These are phyloP conservation scores for Phytophthora tubulina DNA, from an alignment of 352 stramenopile genomes.

Conservation along the genomic window DNA sequence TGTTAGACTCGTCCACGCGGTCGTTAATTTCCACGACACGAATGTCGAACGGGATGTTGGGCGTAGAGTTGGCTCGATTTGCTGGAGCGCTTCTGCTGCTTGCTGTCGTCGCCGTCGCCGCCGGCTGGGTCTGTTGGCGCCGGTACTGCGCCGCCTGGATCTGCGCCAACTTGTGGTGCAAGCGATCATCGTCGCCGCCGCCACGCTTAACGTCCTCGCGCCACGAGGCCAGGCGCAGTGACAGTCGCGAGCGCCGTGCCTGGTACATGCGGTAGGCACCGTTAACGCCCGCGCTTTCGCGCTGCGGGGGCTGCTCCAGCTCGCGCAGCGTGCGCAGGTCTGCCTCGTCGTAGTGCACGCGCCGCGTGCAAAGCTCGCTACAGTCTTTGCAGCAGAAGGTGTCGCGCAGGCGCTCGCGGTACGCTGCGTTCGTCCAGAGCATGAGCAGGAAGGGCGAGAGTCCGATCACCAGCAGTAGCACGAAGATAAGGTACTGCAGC, in stretches of 20 bases:
- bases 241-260: conserved; percentile 53
- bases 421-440: conserved; percentile 52
- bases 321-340: conserved; percentile 67
- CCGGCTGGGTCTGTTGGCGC: conserved; percentile 26
- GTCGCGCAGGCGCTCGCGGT: conserved; percentile 47
- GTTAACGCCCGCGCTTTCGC: conserved; percentile 58
- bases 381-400: conserved; percentile 53
- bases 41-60: conserved; percentile 56
- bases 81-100: conserved; percentile 7
- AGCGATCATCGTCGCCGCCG: conserved; percentile 43
- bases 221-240: conserved; percentile 66
- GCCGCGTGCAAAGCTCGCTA: conserved; percentile 31
- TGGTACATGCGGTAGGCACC: conserved; percentile 69
- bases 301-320: conserved; percentile 55
- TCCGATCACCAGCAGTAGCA: conserved; percentile 50
- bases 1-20: conserved; percentile 41
- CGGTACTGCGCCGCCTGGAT: conserved; percentile 45
- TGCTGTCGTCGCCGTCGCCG: background rate
- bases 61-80: conserved; percentile 28
- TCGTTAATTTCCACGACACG: conserved; percentile 56
- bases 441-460: conserved; percentile 59
- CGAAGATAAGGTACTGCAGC: conserved; percentile 63
- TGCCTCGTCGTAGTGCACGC: conserved; percentile 61
- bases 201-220: conserved; percentile 69
- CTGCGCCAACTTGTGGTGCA: conserved; percentile 66